These are phyloP conservation scores for Hymenoscyphus salicellus DNA, from an alignment of 2,329 filamentous ascomycete genomes.

Conservation along the genomic window DNA sequence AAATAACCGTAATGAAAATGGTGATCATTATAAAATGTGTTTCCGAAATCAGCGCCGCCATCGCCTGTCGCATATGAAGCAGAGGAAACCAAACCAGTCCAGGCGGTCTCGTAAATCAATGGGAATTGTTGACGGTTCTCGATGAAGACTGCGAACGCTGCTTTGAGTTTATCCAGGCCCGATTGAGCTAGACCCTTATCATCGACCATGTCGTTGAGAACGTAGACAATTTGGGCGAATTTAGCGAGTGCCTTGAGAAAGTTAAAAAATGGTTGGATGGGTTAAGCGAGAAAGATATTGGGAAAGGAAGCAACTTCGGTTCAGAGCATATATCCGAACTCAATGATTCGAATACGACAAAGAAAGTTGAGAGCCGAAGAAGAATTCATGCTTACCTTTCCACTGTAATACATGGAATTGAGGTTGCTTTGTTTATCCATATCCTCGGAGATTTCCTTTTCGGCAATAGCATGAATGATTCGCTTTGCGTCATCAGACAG, in stretches of 20 bases:
- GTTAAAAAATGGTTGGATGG: slow-evolving; percentile 29
- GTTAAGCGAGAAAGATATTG: background rate
- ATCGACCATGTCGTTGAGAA: slow-evolving; percentile 60
- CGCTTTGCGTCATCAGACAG: slow-evolving; percentile 55
- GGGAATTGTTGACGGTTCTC: slow-evolving; percentile 66
- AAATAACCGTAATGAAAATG: slow-evolving; percentile 69
- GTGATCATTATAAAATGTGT: slow-evolving; percentile 51
- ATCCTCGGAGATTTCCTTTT: slow-evolving; percentile 72
- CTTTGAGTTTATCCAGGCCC: slow-evolving; percentile 61
- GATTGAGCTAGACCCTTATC: slow-evolving; percentile 55
- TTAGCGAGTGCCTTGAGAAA: slow-evolving; percentile 62
- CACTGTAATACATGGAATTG: slow-evolving; percentile 89
- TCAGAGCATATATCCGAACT: background rate
- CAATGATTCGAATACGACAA: background rate
- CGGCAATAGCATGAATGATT: slow-evolving; percentile 59
- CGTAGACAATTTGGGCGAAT: slow-evolving; percentile 67
- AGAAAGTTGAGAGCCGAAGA: background rate
- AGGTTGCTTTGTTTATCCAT: slow-evolving; percentile 70
- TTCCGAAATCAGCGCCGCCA: slow-evolving; percentile 78
- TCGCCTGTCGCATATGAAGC: slow-evolving; percentile 70
- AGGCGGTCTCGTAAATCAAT: slow-evolving; percentile 63
- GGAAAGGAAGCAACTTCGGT: background rate
- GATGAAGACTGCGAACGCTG: slow-evolving; percentile 63
- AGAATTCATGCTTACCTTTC: slow-evolving; percentile 57
- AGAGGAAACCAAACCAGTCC: slow-evolving; percentile 78